A percentile compares a stretch with the other conserved stretches of the same genome.
These are phyloP conservation scores for Cladosporium sphaerospermum DNA, from an alignment of 2,329 filamentous ascomycete species.

Conservation along the genomic window DNA sequence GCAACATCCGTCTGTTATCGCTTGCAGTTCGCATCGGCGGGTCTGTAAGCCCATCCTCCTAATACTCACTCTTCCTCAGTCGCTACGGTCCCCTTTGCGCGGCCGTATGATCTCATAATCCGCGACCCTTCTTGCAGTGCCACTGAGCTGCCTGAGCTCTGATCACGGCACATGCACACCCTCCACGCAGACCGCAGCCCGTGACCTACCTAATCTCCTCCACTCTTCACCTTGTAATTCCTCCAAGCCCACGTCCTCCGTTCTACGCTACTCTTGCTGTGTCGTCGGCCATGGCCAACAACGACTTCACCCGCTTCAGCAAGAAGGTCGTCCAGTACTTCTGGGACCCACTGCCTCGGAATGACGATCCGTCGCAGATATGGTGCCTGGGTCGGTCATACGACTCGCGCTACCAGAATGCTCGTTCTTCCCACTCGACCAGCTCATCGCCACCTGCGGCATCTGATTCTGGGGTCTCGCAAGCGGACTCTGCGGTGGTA, in stretches of 20 bases:
- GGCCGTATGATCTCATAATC: too few species aligned
- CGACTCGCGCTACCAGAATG: slow-evolving; percentile 30
- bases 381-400: slow-evolving; percentile 71
- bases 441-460: slow-evolving; percentile 25
- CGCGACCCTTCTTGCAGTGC: too few species aligned
- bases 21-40: too few species aligned
- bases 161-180: neutral
- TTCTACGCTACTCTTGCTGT: slow-evolving; percentile 4
- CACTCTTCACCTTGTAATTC: neutral
- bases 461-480: slow-evolving; percentile 25
- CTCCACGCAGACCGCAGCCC: neutral
- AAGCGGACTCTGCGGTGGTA: slow-evolving; percentile 29
- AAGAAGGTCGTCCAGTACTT: slow-evolving; percentile 84
- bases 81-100: too few species aligned
- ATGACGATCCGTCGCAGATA: slow-evolving; percentile 68
- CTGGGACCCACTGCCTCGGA: slow-evolving; percentile 83
- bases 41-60: too few species aligned
- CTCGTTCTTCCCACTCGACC: slow-evolving; percentile 16
- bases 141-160: neutral
- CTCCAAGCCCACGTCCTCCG: neutral
- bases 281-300: slow-evolving; percentile 50
- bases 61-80: too few species aligned
- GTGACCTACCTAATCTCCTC: neutral
- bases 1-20: too few species aligned
- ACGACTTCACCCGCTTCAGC: slow-evolving; percentile 66